Evolutionary conservation across 768 basidiomycete species (phyloP).

Genomic region (Coprinopsis marcescibilis): DNA sequence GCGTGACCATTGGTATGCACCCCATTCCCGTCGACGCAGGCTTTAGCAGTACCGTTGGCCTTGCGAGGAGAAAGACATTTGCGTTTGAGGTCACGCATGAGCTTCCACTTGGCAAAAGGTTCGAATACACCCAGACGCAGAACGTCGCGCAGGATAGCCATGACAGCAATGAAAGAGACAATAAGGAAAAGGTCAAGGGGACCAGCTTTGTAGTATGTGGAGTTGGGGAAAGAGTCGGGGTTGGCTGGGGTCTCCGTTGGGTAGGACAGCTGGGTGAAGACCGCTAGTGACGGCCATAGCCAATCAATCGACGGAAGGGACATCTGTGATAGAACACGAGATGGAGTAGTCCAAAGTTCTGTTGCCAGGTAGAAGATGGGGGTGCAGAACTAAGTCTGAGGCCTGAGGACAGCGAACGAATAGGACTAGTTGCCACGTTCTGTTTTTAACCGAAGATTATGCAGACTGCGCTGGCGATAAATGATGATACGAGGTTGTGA

Average conservation of each 20-base stretch:
- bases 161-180: constrained; percentile 74
- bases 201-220: constrained; percentile 69
- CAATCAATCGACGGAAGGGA: constrained; percentile 15
- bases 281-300: constrained; percentile 50
- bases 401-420: too few relatives aligned
- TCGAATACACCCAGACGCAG: constrained; percentile 68
- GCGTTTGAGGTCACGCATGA: constrained; percentile 45
- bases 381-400: too few relatives aligned
- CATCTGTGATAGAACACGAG: background rate
- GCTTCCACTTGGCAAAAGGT: constrained; percentile 76
- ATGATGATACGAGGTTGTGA: too few relatives aligned
- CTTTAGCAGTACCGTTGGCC: constrained; percentile 15
- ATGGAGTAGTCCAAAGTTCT: too few relatives aligned
- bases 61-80: constrained; percentile 21
- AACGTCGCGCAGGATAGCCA: constrained; percentile 83
- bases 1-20: constrained; percentile 13
- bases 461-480: too few relatives aligned
- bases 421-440: too few relatives aligned
- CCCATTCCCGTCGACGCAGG: constrained; percentile 9
- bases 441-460: too few relatives aligned
- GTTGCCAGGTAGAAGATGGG: too few relatives aligned
- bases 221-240: constrained; percentile 69
- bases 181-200: constrained; percentile 73
- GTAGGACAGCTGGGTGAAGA: constrained; percentile 74
- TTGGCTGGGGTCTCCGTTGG: constrained; percentile 47